Evolutionary conservation across 2,329 filamentous ascomycete genomes (phyloP), one percentile per base, ranked within the genome.

Genomic region (Didymella pinodella): DNA sequence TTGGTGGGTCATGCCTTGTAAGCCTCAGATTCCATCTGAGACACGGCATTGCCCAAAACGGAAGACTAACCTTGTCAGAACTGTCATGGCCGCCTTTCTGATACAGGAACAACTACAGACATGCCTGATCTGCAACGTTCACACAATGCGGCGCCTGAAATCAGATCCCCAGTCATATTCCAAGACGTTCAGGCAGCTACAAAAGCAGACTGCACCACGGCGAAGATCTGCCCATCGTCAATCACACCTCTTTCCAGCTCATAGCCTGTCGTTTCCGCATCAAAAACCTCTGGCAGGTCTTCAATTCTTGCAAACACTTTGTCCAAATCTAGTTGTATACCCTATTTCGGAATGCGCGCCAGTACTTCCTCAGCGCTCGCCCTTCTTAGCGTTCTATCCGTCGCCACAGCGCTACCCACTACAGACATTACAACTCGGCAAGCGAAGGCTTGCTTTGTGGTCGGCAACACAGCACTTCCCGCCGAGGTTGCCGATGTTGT

Each of bases 401-500:
- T 55, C 29, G 44, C 54, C 14, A 29, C 55, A 18, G 67, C 67
- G 38, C 46, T 65, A 25, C 62, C 67, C 7, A 60, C 58, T 11
- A 41, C 61, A 4, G 28, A 45, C 10, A 54, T 67, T 38, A 48
- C 26, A 3, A 29, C 51, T 40, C 65, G 70, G 31, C 71, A 72
- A 61, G 59, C 61, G 25, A 43, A 56, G 12, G 76, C 83, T 38
- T 88, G 85, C 78, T 87, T 86, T 77, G 60, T 87, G 14, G 71
- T 86, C 59, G 85, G 85, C 62, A 77, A 73, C 50, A 73, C 75
- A 5, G 72, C 76, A 2, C 82, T 88, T 11, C 85, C 86, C 0
- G 74, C 75, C 7, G 85, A 87, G 65, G 79, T 82, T 14, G 73
- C 77, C 25, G 75, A 80, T 56, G 65, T 75, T 2, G 84, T 80